Percentiles rank a stretch among this genome's conserved stretches.
Conservation (phyloP, 805 yeast species). For the Saturnispora sekii region DNA sequence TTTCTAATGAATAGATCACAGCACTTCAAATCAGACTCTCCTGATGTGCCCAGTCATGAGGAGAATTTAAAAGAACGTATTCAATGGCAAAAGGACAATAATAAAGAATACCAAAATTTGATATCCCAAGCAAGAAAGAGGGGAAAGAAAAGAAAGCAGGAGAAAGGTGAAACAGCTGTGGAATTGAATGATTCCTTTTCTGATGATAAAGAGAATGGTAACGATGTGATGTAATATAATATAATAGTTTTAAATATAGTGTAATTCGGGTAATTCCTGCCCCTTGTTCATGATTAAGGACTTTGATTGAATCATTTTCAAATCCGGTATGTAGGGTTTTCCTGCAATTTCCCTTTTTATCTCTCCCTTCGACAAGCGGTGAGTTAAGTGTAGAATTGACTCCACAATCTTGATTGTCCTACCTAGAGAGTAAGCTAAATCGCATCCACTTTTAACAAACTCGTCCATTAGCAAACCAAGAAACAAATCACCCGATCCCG, state of each 20-base stretch:
- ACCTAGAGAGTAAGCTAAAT: conserved; percentile 28
- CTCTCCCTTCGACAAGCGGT: conserved; percentile 16
- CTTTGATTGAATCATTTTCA: conserved; percentile 36
- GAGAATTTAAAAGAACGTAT: conserved; percentile 27
- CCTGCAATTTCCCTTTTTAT: conserved; percentile 10
- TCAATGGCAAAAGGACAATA: conserved; percentile 20
- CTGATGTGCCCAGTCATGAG: conserved; percentile 12
- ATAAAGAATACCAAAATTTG: conserved; percentile 17
- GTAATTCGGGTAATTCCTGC: not conserved
- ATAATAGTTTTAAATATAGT: conserved; percentile 4
- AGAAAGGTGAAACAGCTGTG: conserved; percentile 10
- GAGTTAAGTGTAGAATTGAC: conserved; percentile 33
- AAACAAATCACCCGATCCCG: conserved; percentile 71
- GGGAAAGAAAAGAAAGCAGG: not conserved
- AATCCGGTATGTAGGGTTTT: conserved; percentile 31
- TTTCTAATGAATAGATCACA: conserved; percentile 17
- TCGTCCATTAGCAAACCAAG: conserved; percentile 50
- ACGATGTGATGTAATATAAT: not conserved
- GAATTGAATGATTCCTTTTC: conserved; percentile 1
- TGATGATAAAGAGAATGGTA: not conserved
- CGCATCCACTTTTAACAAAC: conserved; percentile 26
- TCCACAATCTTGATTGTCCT: conserved; percentile 33
- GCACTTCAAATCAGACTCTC: conserved; percentile 11
- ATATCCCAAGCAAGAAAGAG: conserved; percentile 18
- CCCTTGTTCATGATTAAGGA: conserved; percentile 16